Conservation (phyloP, 371 early-diverging fungal genomes). For the Smittium culicis region DNA sequence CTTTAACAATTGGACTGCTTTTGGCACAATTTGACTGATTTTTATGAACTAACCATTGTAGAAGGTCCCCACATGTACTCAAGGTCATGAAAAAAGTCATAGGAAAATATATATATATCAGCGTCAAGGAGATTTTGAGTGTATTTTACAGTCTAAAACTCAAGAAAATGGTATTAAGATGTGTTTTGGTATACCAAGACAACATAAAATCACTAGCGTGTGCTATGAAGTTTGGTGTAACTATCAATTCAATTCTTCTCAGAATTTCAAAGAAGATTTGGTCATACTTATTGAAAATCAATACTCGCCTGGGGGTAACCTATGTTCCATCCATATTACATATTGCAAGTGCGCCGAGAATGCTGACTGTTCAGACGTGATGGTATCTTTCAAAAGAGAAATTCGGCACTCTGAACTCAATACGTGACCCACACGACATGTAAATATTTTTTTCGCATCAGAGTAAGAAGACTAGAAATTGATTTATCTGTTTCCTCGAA, state of each 20-base stretch:
- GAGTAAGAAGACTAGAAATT: background rate
- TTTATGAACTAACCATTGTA: too few species aligned
- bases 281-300: background rate
- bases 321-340: background rate
- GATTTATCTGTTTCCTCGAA: background rate
- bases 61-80: background rate
- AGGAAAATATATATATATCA: background rate
- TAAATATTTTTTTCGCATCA: background rate
- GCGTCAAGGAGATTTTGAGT: background rate
- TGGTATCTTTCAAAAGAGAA: background rate
- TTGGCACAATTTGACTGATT: too few species aligned
- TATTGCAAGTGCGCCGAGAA: background rate
- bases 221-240: background rate
- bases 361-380: background rate
- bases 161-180: background rate
- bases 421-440: background rate
- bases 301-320: background rate
- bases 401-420: background rate
- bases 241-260: background rate
- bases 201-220: background rate
- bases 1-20: too few species aligned
- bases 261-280: background rate
- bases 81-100: background rate
- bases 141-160: background rate
- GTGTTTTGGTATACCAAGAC: background rate